Percentiles rank a stretch among this genome's conserved stretches.
phyloP scores from a whole-genome alignment of 1,284 basidiomycete genomes.

The Polyporus tsugae region DNA sequence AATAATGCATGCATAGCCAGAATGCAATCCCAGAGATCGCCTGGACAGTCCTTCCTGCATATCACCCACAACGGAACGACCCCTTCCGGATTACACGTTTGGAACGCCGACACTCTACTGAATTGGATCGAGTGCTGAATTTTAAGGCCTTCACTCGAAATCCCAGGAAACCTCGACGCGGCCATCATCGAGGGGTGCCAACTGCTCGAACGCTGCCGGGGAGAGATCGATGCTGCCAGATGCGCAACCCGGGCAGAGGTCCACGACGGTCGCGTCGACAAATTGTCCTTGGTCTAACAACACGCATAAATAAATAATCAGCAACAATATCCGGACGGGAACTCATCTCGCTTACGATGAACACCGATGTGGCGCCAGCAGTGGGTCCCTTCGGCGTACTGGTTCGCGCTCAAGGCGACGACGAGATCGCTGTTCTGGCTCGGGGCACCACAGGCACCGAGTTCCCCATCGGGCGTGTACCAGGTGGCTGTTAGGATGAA shows the following conservation, averaged over 20 bases:
- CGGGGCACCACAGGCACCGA: constrained; percentile 18
- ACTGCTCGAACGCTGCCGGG: constrained; percentile 1
- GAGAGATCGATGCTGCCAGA: constrained; percentile 16
- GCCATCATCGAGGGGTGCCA: constrained; percentile 15
- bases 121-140: background rate
- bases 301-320: background rate
- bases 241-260: constrained; percentile 19
- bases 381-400: constrained; percentile 25
- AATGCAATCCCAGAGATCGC: background rate
- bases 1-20: background rate
- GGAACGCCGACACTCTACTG: background rate
- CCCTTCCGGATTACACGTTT: background rate
- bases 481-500: constrained; percentile 11
- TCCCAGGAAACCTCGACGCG: constrained; percentile 21
- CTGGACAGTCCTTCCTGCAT: too few species aligned
- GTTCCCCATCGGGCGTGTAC: constrained; percentile 12
- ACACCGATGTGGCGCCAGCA: constrained; percentile 17
- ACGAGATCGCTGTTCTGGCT: constrained; percentile 25
- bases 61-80: background rate
- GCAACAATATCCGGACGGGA: background rate
- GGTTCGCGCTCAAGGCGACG: constrained; percentile 25
- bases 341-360: background rate
- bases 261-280: constrained; percentile 20
- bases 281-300: constrained; percentile 16
- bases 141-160: background rate